Evolutionary conservation across 345 rosid genomes (phyloP).

Genomic region (Noccaea caerulescens): DNA sequence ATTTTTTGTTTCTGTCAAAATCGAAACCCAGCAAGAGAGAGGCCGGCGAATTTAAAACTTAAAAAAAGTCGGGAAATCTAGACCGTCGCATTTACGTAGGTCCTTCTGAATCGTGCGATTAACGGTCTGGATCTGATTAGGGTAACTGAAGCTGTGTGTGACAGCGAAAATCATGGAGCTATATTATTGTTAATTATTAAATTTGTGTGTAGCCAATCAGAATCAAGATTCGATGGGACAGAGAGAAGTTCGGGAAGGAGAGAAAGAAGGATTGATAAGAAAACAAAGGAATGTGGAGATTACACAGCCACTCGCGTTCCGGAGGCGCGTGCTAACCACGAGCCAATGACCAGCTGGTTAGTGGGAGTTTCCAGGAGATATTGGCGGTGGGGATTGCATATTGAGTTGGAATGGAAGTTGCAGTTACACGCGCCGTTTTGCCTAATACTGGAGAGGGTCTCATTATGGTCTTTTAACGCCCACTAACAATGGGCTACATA

Average conservation of each 20-base stretch:
- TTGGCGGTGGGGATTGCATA: constrained; percentile 9
- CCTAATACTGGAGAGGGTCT: neutral
- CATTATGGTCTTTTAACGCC: neutral
- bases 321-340: constrained; percentile 26
- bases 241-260: constrained; percentile 40
- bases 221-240: constrained; percentile 42
- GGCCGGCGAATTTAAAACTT: constrained; percentile 37
- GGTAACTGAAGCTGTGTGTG: constrained; percentile 34
- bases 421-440: neutral
- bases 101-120: neutral
- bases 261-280: neutral
- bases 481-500: neutral
- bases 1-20: constrained; percentile 33
- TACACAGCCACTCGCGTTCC: constrained; percentile 8
- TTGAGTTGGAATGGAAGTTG: neutral
- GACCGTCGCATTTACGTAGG: constrained; percentile 28
- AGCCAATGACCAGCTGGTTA: constrained; percentile 10
- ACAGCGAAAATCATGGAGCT: constrained; percentile 42
- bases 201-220: constrained; percentile 36
- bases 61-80: constrained; percentile 14
- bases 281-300: constrained; percentile 16
- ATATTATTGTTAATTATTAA: constrained; percentile 4
- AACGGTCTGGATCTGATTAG: constrained; percentile 28
- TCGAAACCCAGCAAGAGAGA: constrained; percentile 17
- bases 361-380: constrained; percentile 11